Percentiles rank a stretch among this genome's conserved stretches.
These are phyloP conservation scores for Dictyostelium brefeldianum DNA, from an alignment of 78 protist genomes.

Conservation along the genomic window DNA sequence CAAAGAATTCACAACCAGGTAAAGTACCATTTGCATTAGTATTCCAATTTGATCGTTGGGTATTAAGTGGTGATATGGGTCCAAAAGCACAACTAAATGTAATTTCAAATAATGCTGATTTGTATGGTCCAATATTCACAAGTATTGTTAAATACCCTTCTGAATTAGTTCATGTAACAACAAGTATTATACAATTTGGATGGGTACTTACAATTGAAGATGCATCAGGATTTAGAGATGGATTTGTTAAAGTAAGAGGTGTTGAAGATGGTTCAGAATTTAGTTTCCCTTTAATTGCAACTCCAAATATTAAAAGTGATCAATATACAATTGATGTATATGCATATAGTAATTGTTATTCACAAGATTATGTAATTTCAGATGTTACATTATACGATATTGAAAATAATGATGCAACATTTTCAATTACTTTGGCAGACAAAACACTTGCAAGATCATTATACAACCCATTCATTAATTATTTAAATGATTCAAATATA, in stretches of 20 bases:
- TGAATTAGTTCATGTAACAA: neutral
- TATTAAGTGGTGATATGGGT: neutral
- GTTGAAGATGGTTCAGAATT: neutral
- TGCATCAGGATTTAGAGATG: conserved; percentile 8
- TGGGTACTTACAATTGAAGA: neutral
- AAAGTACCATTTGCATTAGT: neutral
- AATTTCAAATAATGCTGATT: neutral
- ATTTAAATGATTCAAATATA: neutral
- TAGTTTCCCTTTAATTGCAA: neutral
- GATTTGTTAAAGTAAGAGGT: neutral
- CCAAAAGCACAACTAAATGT: neutral
- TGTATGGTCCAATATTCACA: conserved; percentile 3
- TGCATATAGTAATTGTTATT: neutral
- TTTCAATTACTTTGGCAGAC: neutral
- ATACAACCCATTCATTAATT: neutral
- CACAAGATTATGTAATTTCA: neutral
- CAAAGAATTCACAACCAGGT: neutral
- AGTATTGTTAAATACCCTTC: neutral
- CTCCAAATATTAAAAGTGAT: neutral
- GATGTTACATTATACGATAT: neutral
- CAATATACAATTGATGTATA: neutral
- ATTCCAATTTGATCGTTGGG: neutral
- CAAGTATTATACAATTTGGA: too few species aligned
- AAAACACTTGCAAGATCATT: neutral
- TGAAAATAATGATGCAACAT: neutral